Conservation (phyloP, 768 basidiomycete species). For the Lactarius sp. region DNA sequence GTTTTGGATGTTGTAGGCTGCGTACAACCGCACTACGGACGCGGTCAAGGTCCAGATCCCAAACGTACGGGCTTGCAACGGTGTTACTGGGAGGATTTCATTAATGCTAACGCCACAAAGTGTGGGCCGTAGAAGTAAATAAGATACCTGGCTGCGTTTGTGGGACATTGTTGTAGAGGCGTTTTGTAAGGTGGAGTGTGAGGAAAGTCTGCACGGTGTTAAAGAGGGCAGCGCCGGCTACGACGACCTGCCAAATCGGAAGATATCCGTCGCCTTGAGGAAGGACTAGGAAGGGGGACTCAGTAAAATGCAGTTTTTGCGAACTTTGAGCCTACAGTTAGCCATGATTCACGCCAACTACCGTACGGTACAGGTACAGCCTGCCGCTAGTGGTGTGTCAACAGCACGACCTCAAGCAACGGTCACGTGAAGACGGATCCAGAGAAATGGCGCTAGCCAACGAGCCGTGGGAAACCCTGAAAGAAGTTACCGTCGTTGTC, state of each 20-base stretch:
- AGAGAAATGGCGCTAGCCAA: conserved; percentile 1
- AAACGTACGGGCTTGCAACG: conserved; percentile 84
- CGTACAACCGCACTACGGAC: conserved; percentile 76
- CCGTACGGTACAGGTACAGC: no score
- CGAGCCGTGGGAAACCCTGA: conserved; percentile 14
- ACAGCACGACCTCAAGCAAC: not conserved
- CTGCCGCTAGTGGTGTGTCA: no score
- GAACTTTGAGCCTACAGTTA: not conserved
- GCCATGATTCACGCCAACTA: not conserved
- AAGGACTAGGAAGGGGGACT: conserved; percentile 40
- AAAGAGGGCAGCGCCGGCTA: conserved; percentile 73
- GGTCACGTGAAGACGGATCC: not conserved
- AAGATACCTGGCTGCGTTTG: conserved; percentile 27
- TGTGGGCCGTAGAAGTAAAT: conserved; percentile 2
- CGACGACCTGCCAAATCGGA: conserved; percentile 84
- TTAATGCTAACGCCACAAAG: not conserved
- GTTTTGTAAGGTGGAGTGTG: conserved; percentile 71
- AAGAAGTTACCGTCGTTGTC: conserved; percentile 16
- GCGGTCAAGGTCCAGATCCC: conserved; percentile 88
- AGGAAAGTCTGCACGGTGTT: conserved; percentile 82
- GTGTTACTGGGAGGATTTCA: conserved; percentile 54
- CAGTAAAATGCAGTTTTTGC: not conserved
- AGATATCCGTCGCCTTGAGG: conserved; percentile 67
- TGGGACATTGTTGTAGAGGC: conserved; percentile 57
- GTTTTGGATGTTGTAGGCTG: conserved; percentile 82